Evolutionary conservation across 805 yeast species (phyloP).

Genomic region (Wickerhamomyces silvicola): DNA sequence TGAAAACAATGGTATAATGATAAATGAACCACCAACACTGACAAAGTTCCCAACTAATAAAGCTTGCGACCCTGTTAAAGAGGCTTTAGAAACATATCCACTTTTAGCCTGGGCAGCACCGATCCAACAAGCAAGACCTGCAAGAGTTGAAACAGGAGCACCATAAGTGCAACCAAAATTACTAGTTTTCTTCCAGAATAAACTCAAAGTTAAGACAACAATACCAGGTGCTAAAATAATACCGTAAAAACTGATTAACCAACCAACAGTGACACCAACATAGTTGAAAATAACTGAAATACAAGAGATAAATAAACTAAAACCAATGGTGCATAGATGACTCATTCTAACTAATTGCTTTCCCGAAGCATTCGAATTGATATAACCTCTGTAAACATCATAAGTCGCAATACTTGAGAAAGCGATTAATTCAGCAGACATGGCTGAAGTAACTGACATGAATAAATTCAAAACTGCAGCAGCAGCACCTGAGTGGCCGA

Average conservation of each 20-base stretch:
- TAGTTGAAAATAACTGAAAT: constrained; percentile 34
- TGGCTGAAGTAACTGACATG: constrained; percentile 38
- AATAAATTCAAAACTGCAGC: constrained; percentile 34
- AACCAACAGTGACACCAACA: constrained; percentile 35
- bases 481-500: constrained; percentile 37
- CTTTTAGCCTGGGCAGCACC: constrained; percentile 17
- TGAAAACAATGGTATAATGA: constrained; percentile 27
- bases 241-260: constrained; percentile 35
- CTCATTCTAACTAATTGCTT: constrained; percentile 28
- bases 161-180: constrained; percentile 17
- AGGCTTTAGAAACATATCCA: constrained; percentile 14
- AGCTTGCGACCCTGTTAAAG: constrained; percentile 13
- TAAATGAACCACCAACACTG: constrained; percentile 20
- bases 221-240: constrained; percentile 34
- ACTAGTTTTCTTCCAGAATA: constrained; percentile 25
- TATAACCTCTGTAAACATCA: constrained; percentile 34
- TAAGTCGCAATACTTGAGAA: constrained; percentile 33
- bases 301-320: constrained; percentile 35
- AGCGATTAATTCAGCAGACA: constrained; percentile 37
- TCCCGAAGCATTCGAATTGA: constrained; percentile 34
- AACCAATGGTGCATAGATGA: constrained; percentile 29
- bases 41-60: constrained; percentile 18
- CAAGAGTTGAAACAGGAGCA: constrained; percentile 19
- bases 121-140: constrained; percentile 23
- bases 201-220: constrained; percentile 24